Evolutionary conservation across 768 basidiomycete species (phyloP).

Genomic region (Boletus vinaceobasis): DNA sequence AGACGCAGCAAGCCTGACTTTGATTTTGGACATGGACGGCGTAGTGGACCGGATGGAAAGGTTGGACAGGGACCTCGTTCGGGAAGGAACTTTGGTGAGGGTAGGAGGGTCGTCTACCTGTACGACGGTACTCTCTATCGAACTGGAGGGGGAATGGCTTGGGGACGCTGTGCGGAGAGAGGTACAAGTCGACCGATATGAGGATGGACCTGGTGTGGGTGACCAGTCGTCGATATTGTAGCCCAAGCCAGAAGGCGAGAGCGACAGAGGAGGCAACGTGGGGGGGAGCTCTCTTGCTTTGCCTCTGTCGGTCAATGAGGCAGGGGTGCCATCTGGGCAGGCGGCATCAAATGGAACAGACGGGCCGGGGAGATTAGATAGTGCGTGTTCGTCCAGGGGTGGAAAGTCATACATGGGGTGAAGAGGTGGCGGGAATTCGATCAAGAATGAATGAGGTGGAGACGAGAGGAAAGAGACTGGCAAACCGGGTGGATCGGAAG

Average conservation of each 20-base stretch:
- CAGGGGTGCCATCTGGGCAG: constrained; percentile 11
- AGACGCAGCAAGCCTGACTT: constrained; percentile 42
- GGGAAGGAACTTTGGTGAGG: constrained; percentile 36
- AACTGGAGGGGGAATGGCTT: constrained; percentile 10
- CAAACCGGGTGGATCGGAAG: constrained; percentile 11
- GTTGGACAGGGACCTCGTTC: constrained; percentile 56
- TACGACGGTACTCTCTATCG: constrained; percentile 9
- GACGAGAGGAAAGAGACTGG: constrained; percentile 12
- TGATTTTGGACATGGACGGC: constrained; percentile 47
- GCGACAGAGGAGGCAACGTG: constrained; percentile 61
- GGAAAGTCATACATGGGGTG: constrained; percentile 5
- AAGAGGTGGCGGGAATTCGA: background rate
- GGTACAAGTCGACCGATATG: constrained; percentile 33
- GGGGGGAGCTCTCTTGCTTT: constrained; percentile 54
- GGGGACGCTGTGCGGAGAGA: constrained; percentile 38
- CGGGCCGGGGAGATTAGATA: constrained; percentile 28
- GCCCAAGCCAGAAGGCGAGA: constrained; percentile 52
- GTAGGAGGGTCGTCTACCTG: constrained; percentile 12
- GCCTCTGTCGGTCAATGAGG: constrained; percentile 45
- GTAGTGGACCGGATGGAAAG: constrained; percentile 46
- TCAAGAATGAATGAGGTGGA: constrained; percentile 8
- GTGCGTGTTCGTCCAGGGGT: constrained; percentile 1
- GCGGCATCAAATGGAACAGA: constrained; percentile 11
- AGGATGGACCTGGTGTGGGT: constrained; percentile 32
- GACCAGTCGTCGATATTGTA: constrained; percentile 41